Conservation (phyloP, 805 yeast genomes). For the Metschnikowia reukaufii region DNA sequence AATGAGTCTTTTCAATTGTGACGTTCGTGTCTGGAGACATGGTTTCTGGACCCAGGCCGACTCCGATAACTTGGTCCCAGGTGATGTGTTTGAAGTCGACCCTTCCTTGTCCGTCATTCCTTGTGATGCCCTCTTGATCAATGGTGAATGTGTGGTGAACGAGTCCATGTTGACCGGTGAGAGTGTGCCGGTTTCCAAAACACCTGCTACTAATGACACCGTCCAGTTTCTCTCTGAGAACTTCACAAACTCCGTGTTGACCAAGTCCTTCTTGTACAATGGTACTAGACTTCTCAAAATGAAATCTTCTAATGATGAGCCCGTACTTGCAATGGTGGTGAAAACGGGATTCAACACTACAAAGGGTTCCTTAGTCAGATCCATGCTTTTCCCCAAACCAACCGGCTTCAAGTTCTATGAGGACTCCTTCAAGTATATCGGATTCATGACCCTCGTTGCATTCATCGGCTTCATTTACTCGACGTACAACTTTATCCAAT, state of each 20-base stretch:
- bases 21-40: conserved; percentile 85
- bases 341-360: conserved; percentile 95
- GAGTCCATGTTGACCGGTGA: conserved; percentile 99
- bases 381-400: conserved; percentile 97
- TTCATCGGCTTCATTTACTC: conserved; percentile 79
- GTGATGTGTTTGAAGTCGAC: conserved; percentile 92
- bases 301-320: conserved; percentile 67
- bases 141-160: conserved; percentile 95
- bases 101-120: conserved; percentile 75
- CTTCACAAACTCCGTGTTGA: conserved; percentile 62
- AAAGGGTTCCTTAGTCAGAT: conserved; percentile 88
- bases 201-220: conserved; percentile 61
- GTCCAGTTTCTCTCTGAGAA: conserved; percentile 58
- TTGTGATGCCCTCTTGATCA: conserved; percentile 80
- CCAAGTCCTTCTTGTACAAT: conserved; percentile 75
- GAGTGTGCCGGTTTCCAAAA: conserved; percentile 91
- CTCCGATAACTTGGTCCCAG: conserved; percentile 86
- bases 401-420: conserved; percentile 88
- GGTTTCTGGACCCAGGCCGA: conserved; percentile 86
- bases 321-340: conserved; percentile 83
- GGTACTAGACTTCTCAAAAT: conserved; percentile 90
- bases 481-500: conserved; percentile 73
- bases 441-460: conserved; percentile 89
- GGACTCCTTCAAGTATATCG: conserved; percentile 95
- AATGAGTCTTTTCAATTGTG: conserved; percentile 73